These are phyloP conservation scores for Phytophthora kernoviae DNA, from an alignment of 352 stramenopile genomes.

Conservation along the genomic window DNA sequence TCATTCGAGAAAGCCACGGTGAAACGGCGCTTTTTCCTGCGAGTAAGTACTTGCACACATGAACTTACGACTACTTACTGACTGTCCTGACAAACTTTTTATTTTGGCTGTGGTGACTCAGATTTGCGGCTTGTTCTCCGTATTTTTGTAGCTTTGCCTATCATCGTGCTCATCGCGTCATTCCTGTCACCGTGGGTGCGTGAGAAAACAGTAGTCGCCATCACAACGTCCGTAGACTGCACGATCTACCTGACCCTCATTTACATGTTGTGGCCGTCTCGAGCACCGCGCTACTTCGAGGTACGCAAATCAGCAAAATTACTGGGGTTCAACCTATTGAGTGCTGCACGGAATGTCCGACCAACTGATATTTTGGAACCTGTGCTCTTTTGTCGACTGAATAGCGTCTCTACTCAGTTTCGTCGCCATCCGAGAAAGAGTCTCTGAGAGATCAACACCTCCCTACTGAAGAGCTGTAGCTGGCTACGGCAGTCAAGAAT, in stretches of 20 bases:
- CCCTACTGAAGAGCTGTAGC: conserved; percentile 64
- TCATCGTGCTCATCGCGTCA: conserved; percentile 72
- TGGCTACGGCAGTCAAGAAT: background rate
- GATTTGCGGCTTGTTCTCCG: conserved; percentile 67
- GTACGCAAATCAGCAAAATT: conserved; percentile 28
- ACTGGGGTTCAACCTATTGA: background rate
- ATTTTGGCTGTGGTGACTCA: conserved; percentile 23
- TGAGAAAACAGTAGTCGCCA: conserved; percentile 70
- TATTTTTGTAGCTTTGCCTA: conserved; percentile 75
- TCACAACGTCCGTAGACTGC: conserved; percentile 58
- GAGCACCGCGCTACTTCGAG: conserved; percentile 79
- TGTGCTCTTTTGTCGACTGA: background rate
- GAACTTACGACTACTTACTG: background rate
- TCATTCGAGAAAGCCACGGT: conserved; percentile 56
- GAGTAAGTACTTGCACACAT: conserved; percentile 25
- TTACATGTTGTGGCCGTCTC: conserved; percentile 72
- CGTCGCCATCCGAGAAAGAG: conserved; percentile 70
- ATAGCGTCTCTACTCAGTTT: conserved; percentile 74
- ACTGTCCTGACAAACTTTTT: background rate
- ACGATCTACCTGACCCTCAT: conserved; percentile 67
- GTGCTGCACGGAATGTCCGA: too few relatives aligned
- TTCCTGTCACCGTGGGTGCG: conserved; percentile 81
- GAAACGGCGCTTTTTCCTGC: conserved; percentile 72
- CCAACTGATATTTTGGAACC: too few relatives aligned
- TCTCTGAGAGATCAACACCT: conserved; percentile 64